These are phyloP conservation scores for Diaporthe aspalathi DNA, from an alignment of 2,329 filamentous ascomycete genomes.

Conservation along the genomic window DNA sequence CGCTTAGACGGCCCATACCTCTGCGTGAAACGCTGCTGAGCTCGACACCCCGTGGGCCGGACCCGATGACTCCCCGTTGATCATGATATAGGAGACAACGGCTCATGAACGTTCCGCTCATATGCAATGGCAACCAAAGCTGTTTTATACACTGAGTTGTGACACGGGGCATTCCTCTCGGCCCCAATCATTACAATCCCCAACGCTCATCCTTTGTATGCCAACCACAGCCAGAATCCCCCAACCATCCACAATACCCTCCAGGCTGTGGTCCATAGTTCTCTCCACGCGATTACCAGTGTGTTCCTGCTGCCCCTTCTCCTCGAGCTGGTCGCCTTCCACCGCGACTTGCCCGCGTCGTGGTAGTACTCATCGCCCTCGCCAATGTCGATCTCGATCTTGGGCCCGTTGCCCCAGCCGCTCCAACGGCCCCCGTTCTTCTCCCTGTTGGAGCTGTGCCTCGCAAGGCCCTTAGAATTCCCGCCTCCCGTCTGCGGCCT, in stretches of 20 bases:
- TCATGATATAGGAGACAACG: background rate
- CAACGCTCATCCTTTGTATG: conserved; percentile 66
- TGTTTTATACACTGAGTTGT: conserved; percentile 23
- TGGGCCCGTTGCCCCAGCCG: conserved; percentile 51
- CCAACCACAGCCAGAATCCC: conserved; percentile 74
- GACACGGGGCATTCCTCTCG: background rate
- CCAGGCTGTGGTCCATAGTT: conserved; percentile 72
- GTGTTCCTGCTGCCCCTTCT: conserved; percentile 47
- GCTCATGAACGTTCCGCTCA: background rate
- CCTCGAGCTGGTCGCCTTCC: conserved; percentile 44
- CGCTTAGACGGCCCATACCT: background rate
- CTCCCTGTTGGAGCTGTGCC: conserved; percentile 59
- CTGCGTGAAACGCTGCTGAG: background rate
- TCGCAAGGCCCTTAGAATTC: conserved; percentile 46
- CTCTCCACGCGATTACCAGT: conserved; percentile 62
- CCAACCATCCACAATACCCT: conserved; percentile 73
- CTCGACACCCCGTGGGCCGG: background rate
- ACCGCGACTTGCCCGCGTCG: conserved; percentile 53
- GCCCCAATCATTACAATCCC: background rate
- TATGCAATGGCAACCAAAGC: background rate
- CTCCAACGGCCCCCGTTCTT: conserved; percentile 33
- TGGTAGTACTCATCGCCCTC: conserved; percentile 59
- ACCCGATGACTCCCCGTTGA: background rate
- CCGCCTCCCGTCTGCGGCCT: conserved; percentile 43
- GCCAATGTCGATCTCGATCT: conserved; percentile 64